Evolutionary conservation across 768 basidiomycete species (phyloP).

Genomic region (Agrocybe praecox): DNA sequence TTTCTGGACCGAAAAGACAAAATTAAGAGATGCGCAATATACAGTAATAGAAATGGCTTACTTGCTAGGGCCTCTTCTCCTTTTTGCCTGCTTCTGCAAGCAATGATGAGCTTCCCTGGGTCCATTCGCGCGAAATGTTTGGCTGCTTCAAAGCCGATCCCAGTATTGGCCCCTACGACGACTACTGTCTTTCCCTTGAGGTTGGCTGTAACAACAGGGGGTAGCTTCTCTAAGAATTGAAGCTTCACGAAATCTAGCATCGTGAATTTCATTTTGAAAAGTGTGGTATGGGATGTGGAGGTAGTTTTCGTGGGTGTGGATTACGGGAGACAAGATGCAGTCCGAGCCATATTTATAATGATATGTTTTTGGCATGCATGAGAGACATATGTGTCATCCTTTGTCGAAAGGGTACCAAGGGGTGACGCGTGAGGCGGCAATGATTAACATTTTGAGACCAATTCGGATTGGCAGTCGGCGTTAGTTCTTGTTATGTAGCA

Average conservation of each 20-base stretch:
- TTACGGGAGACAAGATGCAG: neutral
- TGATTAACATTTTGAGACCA: too few relatives aligned
- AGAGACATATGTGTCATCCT: too few relatives aligned
- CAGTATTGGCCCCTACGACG: constrained; percentile 53
- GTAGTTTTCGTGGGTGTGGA: too few relatives aligned
- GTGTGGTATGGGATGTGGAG: neutral
- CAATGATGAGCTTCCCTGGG: constrained; percentile 39
- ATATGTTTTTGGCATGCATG: too few relatives aligned
- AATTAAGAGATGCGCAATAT: neutral
- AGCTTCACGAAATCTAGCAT: constrained; percentile 15
- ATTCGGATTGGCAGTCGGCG: too few relatives aligned
- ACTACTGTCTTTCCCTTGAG: constrained; percentile 48
- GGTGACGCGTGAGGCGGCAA: too few relatives aligned
- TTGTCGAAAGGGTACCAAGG: too few relatives aligned
- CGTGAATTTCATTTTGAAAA: neutral
- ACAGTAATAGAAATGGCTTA: constrained; percentile 18
- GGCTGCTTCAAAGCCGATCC: constrained; percentile 48
- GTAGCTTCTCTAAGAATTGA: constrained; percentile 17
- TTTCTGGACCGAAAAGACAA: neutral
- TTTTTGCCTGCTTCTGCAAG: constrained; percentile 37
- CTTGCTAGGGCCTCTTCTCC: constrained; percentile 37
- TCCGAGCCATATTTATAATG: too few relatives aligned
- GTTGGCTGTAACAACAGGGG: constrained; percentile 32
- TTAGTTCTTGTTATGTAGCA: too few relatives aligned
- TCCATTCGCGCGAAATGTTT: constrained; percentile 50